Conservation (phyloP, 192 early-diverging fungal genomes). For the Thamnidium elegans region DNA sequence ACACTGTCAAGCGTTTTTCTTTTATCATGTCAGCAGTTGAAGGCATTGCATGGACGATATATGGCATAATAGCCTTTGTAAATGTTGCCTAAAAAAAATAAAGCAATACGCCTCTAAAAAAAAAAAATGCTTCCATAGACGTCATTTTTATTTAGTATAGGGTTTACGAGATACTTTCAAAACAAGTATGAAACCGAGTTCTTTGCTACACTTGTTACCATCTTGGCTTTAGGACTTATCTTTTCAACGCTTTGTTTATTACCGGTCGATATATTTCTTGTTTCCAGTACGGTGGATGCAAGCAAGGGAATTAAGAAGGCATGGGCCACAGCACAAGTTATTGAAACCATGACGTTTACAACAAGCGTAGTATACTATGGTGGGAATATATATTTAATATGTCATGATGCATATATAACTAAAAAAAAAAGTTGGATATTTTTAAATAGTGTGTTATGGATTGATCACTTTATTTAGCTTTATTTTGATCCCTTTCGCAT, state of each 20-base stretch:
- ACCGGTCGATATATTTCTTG: constrained; percentile 58
- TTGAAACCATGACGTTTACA: constrained; percentile 38
- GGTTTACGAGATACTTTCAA: constrained; percentile 53
- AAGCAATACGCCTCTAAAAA: neutral
- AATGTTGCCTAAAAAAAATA: neutral
- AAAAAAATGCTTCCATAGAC: constrained; percentile 36
- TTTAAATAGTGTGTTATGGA: constrained; percentile 50
- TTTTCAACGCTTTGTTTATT: constrained; percentile 50
- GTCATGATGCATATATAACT: neutral
- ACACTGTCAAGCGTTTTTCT: neutral
- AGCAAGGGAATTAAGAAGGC: constrained; percentile 49
- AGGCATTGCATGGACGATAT: constrained; percentile 46
- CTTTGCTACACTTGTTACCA: constrained; percentile 50
- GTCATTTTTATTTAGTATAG: constrained; percentile 44
- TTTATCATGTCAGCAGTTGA: constrained; percentile 31
- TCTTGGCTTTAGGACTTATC: constrained; percentile 44
- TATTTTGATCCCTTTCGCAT: constrained; percentile 57
- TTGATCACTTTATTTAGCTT: constrained; percentile 47
- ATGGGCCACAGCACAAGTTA: constrained; percentile 55
- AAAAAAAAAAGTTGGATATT: neutral
- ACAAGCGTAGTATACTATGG: constrained; percentile 51
- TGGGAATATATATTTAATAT: constrained; percentile 16
- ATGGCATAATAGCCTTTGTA: constrained; percentile 46
- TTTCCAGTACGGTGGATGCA: constrained; percentile 51
- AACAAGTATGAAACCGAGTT: constrained; percentile 46